Percentiles rank a stretch among this genome's conserved stretches.
Conservation (phyloP, 2,329 filamentous ascomycete genomes). For the Ophiostoma novo-ulmi region DNA sequence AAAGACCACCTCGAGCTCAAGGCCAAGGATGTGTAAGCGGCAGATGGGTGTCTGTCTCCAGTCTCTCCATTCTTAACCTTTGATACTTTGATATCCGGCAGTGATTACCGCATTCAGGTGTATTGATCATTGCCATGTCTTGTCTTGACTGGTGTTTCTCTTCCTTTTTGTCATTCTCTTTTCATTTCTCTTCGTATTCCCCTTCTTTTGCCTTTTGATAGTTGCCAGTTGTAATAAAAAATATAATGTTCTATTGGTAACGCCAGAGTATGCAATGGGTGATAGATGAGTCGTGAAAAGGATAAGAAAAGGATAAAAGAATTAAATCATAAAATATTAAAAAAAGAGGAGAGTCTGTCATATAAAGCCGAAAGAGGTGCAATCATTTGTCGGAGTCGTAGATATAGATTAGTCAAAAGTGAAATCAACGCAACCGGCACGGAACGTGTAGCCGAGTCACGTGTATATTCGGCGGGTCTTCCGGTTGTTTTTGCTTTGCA, state of each 20-base stretch:
- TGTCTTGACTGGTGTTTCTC: neutral
- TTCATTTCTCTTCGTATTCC: neutral
- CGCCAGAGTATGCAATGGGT: neutral
- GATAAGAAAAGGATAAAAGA: neutral
- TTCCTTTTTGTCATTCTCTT: neutral
- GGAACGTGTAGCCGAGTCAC: slow-evolving; percentile 4
- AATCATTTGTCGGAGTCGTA: too few relatives aligned
- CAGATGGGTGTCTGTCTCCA: neutral
- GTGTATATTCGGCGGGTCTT: neutral
- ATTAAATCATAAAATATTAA: too few relatives aligned
- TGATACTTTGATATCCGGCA: neutral
- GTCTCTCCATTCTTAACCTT: neutral
- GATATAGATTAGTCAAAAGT: neutral
- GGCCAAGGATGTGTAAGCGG: slow-evolving; percentile 2
- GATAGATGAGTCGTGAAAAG: neutral
- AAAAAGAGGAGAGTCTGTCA: too few relatives aligned
- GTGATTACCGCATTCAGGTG: neutral
- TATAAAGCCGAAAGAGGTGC: too few relatives aligned
- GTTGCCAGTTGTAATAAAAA: neutral
- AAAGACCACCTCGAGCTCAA: slow-evolving; percentile 13
- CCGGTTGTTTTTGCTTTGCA: neutral
- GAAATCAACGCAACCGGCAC: neutral
- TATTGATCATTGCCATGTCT: neutral
- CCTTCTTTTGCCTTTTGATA: neutral
- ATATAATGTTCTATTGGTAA: slow-evolving; percentile 4